These are phyloP conservation scores for Botrytis sinoallii DNA, from an alignment of 2,329 filamentous ascomycete species.

Conservation along the genomic window DNA sequence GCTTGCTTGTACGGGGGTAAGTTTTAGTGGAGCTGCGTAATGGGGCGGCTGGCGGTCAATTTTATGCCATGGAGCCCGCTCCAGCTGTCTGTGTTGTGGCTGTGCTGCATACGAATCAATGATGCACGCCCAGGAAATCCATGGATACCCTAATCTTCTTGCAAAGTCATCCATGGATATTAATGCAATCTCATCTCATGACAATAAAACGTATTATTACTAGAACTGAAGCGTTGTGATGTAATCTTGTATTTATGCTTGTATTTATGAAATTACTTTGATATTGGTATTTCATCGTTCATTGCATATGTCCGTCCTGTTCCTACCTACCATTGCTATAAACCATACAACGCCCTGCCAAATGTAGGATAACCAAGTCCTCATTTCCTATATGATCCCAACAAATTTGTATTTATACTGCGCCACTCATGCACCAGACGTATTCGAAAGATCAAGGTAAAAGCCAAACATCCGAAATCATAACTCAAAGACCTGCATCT, in stretches of 20 bases:
- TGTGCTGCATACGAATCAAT: constrained; percentile 6
- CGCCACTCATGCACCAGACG: background rate
- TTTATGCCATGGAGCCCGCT: background rate
- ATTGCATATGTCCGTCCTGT: background rate
- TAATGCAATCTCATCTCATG: background rate
- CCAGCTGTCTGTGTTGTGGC: background rate
- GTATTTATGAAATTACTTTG: background rate
- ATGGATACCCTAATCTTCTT: background rate
- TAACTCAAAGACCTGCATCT: constrained; percentile 28
- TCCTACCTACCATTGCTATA: background rate
- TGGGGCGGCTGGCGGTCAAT: constrained; percentile 25
- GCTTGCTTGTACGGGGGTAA: constrained; percentile 9
- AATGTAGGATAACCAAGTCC: constrained; percentile 5
- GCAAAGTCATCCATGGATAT: background rate
- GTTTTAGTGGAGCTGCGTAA: constrained; percentile 28
- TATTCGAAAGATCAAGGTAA: background rate
- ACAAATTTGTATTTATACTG: background rate
- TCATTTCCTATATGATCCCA: background rate
- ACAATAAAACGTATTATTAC: background rate
- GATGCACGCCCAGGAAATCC: background rate
- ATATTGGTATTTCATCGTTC: background rate
- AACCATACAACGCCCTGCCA: constrained; percentile 6
- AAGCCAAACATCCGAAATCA: background rate
- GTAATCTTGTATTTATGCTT: background rate
- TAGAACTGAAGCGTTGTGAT: background rate